Conservation (phyloP, 192 early-diverging fungal genomes). For the Backusella tuberculispora region DNA sequence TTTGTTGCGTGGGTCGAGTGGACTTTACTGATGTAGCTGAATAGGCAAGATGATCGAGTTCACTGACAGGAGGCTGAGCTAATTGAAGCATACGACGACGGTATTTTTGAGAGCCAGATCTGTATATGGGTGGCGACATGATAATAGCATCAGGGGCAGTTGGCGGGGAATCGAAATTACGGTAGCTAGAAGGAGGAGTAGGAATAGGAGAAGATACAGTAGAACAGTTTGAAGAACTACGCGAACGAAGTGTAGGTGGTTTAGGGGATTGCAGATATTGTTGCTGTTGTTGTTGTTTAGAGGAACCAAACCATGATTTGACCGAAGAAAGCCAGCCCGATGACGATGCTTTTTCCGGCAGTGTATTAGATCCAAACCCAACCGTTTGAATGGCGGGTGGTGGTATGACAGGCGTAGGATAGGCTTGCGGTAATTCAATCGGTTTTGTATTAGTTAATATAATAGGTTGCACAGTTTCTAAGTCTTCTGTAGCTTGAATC, state of each 20-base stretch:
- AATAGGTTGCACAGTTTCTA: conserved; percentile 15
- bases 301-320: conserved; percentile 37
- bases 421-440: conserved; percentile 20
- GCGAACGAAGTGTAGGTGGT: background rate
- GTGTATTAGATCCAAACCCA: conserved; percentile 19
- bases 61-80: conserved; percentile 19
- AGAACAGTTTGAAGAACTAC: conserved; percentile 20
- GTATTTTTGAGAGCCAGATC: conserved; percentile 28
- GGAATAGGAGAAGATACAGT: conserved; percentile 10
- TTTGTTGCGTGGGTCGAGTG: background rate
- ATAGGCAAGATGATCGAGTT: conserved; percentile 33
- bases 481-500: conserved; percentile 12
- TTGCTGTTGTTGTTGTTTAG: conserved; percentile 15
- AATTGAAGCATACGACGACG: conserved; percentile 33
- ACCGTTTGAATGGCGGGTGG: conserved; percentile 17
- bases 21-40: conserved; percentile 12
- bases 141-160: conserved; percentile 1
- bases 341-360: conserved; percentile 12
- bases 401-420: conserved; percentile 24
- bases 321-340: conserved; percentile 37
- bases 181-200: conserved; percentile 21
- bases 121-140: conserved; percentile 31
- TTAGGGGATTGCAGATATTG: conserved; percentile 2
- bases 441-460: background rate
- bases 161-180: conserved; percentile 21